Evolutionary conservation across 2,329 filamentous ascomycete species (phyloP).

Genomic region (Hymenoscyphus fructigenus): DNA sequence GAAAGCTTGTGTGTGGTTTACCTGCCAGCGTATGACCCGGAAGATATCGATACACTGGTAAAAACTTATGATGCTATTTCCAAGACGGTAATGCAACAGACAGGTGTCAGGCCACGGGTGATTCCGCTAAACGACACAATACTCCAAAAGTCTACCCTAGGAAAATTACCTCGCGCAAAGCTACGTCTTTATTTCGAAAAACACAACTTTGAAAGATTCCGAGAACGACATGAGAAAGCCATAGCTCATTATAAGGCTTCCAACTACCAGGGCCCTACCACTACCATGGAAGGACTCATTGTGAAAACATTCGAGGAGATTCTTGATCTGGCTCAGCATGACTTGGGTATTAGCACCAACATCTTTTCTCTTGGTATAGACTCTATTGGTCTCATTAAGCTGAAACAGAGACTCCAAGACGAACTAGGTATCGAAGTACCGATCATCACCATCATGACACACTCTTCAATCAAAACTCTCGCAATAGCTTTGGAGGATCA

Average conservation of each 20-base stretch:
- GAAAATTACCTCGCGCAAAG: conserved; percentile 43
- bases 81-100: conserved; percentile 20
- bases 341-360: not conserved
- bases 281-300: no score
- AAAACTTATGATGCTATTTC: conserved; percentile 12
- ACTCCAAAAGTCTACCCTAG: conserved; percentile 38
- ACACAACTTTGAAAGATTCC: not conserved
- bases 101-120: conserved; percentile 25
- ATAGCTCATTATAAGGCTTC: no score
- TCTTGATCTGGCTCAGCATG: not conserved
- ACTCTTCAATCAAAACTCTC: not conserved
- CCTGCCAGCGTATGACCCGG: conserved; percentile 33
- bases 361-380: conserved; percentile 24
- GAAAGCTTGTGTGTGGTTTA: conserved; percentile 44
- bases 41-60: conserved; percentile 20
- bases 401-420: not conserved
- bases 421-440: not conserved
- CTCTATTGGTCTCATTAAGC: conserved; percentile 27
- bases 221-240: no score
- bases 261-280: no score
- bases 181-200: conserved; percentile 21
- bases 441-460: not conserved
- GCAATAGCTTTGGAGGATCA: not conserved
- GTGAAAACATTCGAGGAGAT: no score
- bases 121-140: conserved; percentile 24